Evolutionary conservation across 2,329 filamentous ascomycete genomes (phyloP).

Genomic region (Dothistroma septosporum): DNA sequence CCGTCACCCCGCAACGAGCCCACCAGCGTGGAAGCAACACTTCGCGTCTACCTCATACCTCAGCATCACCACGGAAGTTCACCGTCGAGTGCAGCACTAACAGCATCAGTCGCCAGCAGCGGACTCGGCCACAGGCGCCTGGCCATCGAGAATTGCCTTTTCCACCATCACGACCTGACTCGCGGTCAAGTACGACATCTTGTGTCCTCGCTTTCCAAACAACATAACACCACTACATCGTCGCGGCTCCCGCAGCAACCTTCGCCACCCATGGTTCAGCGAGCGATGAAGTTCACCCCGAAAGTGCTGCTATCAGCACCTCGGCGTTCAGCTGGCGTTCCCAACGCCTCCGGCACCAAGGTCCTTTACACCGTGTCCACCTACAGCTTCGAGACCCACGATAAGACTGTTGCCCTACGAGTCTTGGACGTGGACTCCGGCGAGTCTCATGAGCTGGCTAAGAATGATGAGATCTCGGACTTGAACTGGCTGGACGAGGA

Average conservation of each 20-base stretch:
- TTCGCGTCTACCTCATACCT: background rate
- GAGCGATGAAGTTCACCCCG: conserved; percentile 67
- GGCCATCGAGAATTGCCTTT: background rate
- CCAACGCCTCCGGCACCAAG: conserved; percentile 63
- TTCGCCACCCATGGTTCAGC: conserved; percentile 58
- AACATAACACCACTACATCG: background rate
- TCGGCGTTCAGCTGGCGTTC: conserved; percentile 64
- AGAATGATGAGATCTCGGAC: conserved; percentile 62
- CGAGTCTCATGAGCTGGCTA: conserved; percentile 61
- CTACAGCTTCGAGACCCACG: conserved; percentile 75
- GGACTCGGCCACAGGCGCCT: background rate
- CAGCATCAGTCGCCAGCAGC: background rate
- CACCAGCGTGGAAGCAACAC: background rate
- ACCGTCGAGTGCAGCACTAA: background rate
- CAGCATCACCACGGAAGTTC: background rate
- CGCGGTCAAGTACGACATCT: background rate
- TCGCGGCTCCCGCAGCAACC: too few species aligned
- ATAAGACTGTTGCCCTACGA: conserved; percentile 63
- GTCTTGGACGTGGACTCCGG: conserved; percentile 66
- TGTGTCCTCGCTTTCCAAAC: background rate
- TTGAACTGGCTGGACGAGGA: conserved; percentile 71
- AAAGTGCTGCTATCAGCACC: conserved; percentile 73
- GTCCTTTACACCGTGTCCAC: conserved; percentile 66
- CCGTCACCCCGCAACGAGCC: background rate
- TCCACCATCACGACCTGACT: background rate